Evolutionary conservation across 345 rosid species (phyloP).

Genomic region (Brassica carinata): DNA sequence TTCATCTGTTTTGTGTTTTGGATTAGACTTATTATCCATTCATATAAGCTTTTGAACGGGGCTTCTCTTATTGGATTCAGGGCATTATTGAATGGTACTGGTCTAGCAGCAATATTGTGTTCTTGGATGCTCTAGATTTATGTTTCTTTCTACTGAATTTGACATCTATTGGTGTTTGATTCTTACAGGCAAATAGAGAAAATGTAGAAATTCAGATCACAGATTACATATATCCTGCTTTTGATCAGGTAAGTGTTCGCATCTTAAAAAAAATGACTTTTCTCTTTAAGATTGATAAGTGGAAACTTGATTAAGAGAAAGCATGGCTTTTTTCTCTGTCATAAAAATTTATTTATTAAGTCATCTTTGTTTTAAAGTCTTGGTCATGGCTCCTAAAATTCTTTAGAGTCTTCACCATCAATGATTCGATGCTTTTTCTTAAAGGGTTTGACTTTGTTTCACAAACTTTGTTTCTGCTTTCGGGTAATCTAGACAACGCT

Average conservation of each 20-base stretch:
- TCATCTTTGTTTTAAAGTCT: neutral
- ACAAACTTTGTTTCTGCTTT: slow-evolving; percentile 68
- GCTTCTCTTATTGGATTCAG: too few species aligned
- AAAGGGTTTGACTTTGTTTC: slow-evolving; percentile 83
- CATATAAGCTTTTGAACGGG: too few species aligned
- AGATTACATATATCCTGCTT: neutral
- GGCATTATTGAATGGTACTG: neutral
- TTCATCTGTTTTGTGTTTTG: too few species aligned
- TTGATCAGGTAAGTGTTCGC: neutral
- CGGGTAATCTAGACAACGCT: slow-evolving; percentile 69
- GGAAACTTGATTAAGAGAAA: neutral
- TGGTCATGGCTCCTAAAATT: slow-evolving; percentile 25
- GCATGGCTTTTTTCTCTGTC: neutral
- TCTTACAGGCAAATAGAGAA: neutral
- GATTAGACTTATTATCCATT: too few species aligned
- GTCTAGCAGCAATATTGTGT: neutral
- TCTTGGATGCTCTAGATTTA: neutral
- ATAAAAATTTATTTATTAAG: neutral
- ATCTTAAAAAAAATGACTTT: neutral
- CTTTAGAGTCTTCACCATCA: slow-evolving; percentile 34
- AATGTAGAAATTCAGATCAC: neutral
- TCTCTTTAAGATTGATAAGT: neutral
- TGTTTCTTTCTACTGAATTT: neutral
- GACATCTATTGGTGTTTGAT: neutral
- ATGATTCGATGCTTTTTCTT: slow-evolving; percentile 75